Percentiles rank a stretch among this genome's conserved stretches.
These are phyloP conservation scores for Neofusicoccum parvum DNA, from an alignment of 2,329 filamentous ascomycete species.

Conservation along the genomic window DNA sequence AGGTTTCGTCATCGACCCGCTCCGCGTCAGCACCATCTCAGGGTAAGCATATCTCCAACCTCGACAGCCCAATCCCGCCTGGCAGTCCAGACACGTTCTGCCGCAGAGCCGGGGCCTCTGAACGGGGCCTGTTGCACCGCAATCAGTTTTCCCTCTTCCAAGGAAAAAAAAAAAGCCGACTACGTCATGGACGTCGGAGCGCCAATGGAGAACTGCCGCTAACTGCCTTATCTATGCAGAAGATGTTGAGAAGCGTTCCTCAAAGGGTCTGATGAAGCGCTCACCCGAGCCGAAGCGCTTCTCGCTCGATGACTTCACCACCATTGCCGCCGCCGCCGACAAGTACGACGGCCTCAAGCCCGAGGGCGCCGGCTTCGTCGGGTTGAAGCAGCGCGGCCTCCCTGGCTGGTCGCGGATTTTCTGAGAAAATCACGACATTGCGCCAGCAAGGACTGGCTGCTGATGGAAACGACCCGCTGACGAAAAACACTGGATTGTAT, in stretches of 20 bases:
- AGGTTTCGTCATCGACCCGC: slow-evolving; percentile 11
- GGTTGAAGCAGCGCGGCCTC: not conserved
- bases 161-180: too few species aligned
- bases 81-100: not conserved
- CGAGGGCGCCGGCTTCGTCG: slow-evolving; percentile 8
- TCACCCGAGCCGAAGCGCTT: slow-evolving; percentile 5
- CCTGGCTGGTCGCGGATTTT: slow-evolving; percentile 8
- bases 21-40: not conserved
- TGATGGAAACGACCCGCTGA: not conserved
- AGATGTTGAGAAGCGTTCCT: not conserved
- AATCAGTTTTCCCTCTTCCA: too few species aligned
- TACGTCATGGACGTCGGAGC: not conserved
- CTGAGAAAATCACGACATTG: not conserved
- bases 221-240: not conserved
- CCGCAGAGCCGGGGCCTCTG: not conserved
- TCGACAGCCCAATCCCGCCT: too few species aligned
- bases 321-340: slow-evolving; percentile 12
- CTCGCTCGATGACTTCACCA: slow-evolving; percentile 13
- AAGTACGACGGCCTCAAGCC: slow-evolving; percentile 6
- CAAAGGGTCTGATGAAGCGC: not conserved
- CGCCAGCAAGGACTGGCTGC: not conserved
- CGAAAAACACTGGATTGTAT: not conserved
- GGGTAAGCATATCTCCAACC: not conserved
- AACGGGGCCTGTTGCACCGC: too few species aligned
- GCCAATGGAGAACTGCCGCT: not conserved